Percentiles rank a stretch among this genome's conserved stretches.
Conservation (phyloP, 2,329 filamentous ascomycete species). For the Xylaria sp. region DNA sequence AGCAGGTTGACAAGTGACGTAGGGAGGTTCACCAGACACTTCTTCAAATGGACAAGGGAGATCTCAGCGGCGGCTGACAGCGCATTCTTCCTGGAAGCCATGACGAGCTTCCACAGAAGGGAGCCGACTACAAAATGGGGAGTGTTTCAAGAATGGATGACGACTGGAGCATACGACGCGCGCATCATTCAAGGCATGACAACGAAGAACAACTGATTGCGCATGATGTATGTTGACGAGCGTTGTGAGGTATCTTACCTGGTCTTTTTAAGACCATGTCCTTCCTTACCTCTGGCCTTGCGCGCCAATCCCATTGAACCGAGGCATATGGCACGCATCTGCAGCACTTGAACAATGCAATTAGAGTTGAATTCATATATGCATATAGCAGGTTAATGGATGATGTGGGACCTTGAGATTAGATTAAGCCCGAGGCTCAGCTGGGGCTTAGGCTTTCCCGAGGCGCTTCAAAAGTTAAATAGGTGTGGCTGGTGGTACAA, state of each 20-base stretch:
- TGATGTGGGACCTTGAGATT: too few species aligned
- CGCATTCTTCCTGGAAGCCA: slow-evolving; percentile 55
- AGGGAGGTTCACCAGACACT: slow-evolving; percentile 92
- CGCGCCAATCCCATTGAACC: slow-evolving; percentile 18
- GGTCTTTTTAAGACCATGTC: too few species aligned
- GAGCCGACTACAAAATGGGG: neutral
- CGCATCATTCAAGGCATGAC: neutral
- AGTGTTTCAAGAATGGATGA: neutral
- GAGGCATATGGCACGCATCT: slow-evolving; percentile 36
- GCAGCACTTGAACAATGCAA: too few species aligned
- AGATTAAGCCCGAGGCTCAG: too few species aligned
- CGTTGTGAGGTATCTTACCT: neutral
- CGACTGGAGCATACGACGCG: neutral
- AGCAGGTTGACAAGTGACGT: slow-evolving; percentile 82
- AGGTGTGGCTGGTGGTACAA: slow-evolving; percentile 32
- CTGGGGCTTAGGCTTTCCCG: neutral
- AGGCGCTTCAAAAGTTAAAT: slow-evolving; percentile 27
- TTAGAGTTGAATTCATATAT: too few species aligned
- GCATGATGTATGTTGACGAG: neutral
- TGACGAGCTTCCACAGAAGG: slow-evolving; percentile 23
- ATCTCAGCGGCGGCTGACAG: slow-evolving; percentile 79
- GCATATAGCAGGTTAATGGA: too few species aligned
- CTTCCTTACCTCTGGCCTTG: neutral
- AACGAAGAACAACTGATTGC: neutral
- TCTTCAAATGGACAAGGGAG: slow-evolving; percentile 85